Evolutionary conservation across 2,329 filamentous ascomycete species (phyloP).

Genomic region (Aureobasidium sp.): DNA sequence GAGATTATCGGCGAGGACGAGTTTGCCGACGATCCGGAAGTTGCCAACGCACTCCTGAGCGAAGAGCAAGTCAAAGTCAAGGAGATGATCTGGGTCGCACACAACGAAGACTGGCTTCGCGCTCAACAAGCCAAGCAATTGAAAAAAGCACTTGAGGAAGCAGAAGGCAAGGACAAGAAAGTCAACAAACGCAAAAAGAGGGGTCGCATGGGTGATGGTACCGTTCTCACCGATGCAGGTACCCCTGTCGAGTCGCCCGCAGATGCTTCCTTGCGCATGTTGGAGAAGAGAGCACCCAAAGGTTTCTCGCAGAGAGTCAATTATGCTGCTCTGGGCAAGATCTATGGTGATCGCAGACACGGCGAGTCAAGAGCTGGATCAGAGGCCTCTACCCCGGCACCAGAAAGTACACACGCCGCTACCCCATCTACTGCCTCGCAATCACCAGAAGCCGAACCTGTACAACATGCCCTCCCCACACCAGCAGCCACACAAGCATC

Average conservation of each 20-base stretch:
- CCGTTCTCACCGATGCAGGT: slow-evolving; percentile 25
- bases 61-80: slow-evolving; percentile 71
- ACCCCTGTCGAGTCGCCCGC: slow-evolving; percentile 34
- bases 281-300: slow-evolving; percentile 33
- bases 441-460: background rate
- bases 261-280: slow-evolving; percentile 37
- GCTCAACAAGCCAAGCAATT: slow-evolving; percentile 77
- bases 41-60: slow-evolving; percentile 66
- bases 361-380: slow-evolving; percentile 10
- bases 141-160: slow-evolving; percentile 57
- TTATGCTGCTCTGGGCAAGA: slow-evolving; percentile 35
- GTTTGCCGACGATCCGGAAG: slow-evolving; percentile 84
- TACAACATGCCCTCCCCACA: background rate
- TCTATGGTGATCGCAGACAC: slow-evolving; percentile 23
- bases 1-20: slow-evolving; percentile 67
- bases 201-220: slow-evolving; percentile 33
- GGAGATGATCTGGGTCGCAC: slow-evolving; percentile 86
- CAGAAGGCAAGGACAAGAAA: slow-evolving; percentile 32
- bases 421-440: background rate
- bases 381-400: slow-evolving; percentile 7
- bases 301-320: slow-evolving; percentile 37
- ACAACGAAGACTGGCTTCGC: slow-evolving; percentile 90
- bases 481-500: background rate
- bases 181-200: slow-evolving; percentile 35
- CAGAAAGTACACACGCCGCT: background rate